phyloP scores from a whole-genome alignment of 129 eudicot genomes.

The Flaveria robusta region DNA sequence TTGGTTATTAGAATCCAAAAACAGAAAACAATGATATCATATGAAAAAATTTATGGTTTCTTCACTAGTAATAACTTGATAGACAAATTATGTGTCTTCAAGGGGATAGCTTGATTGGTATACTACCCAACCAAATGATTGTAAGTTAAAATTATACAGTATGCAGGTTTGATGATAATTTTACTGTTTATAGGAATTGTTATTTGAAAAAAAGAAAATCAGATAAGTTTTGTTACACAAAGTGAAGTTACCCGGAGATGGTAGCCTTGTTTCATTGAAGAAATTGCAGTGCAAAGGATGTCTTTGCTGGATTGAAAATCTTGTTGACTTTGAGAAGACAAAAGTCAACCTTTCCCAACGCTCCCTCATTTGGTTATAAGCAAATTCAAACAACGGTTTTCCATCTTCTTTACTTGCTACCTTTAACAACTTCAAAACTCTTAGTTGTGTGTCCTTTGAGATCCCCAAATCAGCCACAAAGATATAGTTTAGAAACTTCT shows the following conservation, averaged over 20 bases:
- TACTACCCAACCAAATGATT: too few relatives aligned
- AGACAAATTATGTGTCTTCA: too few relatives aligned
- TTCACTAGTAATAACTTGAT: too few relatives aligned
- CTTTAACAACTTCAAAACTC: conserved; percentile 69
- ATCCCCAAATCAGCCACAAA: conserved; percentile 41
- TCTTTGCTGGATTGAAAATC: conserved; percentile 58
- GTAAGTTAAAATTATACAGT: too few relatives aligned
- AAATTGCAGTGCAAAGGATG: conserved; percentile 60
- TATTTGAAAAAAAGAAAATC: too few relatives aligned
- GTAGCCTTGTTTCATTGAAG: conserved; percentile 53
- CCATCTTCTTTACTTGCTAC: conserved; percentile 47
- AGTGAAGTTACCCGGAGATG: conserved; percentile 66
- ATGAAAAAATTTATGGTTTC: too few relatives aligned
- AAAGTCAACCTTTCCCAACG: conserved; percentile 60
- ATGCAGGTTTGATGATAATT: too few relatives aligned
- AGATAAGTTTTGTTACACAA: neutral
- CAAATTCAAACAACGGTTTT: conserved; percentile 48
- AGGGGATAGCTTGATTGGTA: too few relatives aligned
- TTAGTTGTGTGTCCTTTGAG: conserved; percentile 67
- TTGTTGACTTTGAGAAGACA: conserved; percentile 46
- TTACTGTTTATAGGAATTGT: too few relatives aligned
- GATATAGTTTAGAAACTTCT: conserved; percentile 42
- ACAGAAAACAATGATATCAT: too few relatives aligned
- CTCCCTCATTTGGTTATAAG: conserved; percentile 46
- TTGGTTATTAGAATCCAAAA: too few relatives aligned